These are phyloP conservation scores for Diutina mesorugosa DNA, from an alignment of 1,139 yeast species.

Conservation along the genomic window DNA sequence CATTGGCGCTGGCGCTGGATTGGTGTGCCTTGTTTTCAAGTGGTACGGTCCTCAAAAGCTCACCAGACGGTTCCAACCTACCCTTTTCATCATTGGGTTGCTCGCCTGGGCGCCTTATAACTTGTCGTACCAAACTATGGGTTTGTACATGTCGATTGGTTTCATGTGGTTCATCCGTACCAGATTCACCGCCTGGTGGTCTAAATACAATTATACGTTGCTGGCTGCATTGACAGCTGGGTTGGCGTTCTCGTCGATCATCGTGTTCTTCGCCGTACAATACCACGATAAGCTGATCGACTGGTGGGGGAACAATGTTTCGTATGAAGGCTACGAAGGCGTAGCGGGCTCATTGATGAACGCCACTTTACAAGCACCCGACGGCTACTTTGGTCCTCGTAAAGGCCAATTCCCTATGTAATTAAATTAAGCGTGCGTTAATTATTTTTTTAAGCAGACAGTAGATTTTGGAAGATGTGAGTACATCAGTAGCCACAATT, in stretches of 20 bases:
- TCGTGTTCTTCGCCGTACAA: constrained; percentile 44
- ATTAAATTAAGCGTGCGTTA: neutral
- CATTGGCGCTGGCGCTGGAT: constrained; percentile 60
- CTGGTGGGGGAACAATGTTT: constrained; percentile 55
- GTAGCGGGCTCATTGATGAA: constrained; percentile 2
- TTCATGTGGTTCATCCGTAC: constrained; percentile 43
- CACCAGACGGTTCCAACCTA: constrained; percentile 26
- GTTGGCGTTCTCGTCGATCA: constrained; percentile 40
- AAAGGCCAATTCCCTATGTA: constrained; percentile 19
- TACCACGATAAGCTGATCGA: constrained; percentile 21
- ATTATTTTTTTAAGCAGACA: neutral
- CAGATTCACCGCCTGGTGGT: constrained; percentile 46
- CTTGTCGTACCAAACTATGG: constrained; percentile 40
- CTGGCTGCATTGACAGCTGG: constrained; percentile 45
- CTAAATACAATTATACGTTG: constrained; percentile 48
- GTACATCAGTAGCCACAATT: too few species aligned
- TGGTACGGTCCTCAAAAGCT: constrained; percentile 5
- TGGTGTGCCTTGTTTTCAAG: constrained; percentile 27
- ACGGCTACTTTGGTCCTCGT: constrained; percentile 36
- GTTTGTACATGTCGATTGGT: constrained; percentile 30
- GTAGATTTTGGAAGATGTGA: too few species aligned
- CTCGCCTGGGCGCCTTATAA: constrained; percentile 41
- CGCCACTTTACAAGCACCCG: constrained; percentile 14
- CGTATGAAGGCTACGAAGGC: constrained; percentile 32
- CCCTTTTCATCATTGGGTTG: constrained; percentile 35